These are phyloP conservation scores for Sordaria brevicollis DNA, from an alignment of 495 filamentous ascomycete genomes.

Conservation along the genomic window DNA sequence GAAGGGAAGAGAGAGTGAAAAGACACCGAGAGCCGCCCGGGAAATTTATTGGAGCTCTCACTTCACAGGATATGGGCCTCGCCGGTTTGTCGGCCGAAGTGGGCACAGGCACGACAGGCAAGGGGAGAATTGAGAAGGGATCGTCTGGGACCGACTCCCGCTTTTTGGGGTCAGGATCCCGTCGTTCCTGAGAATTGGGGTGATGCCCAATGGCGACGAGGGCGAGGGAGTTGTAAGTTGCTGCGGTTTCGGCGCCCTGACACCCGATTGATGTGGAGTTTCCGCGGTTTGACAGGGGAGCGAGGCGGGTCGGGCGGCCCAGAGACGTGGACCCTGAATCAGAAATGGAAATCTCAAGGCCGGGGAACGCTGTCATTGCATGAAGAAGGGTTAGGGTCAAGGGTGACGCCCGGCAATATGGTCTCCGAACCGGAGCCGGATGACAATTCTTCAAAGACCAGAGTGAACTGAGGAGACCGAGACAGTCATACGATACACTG, in stretches of 20 bases:
- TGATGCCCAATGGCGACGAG: background rate
- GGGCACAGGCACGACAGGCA: too few relatives aligned
- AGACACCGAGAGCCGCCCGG: background rate
- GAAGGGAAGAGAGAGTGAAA: background rate
- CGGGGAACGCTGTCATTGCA: background rate
- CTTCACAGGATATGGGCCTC: background rate
- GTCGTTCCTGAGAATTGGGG: background rate
- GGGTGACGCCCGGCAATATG: background rate
- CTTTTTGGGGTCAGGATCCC: background rate
- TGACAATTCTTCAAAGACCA: background rate
- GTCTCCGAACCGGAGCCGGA: background rate
- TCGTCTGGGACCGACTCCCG: background rate
- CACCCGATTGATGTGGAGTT: background rate
- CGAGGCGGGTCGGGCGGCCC: background rate
- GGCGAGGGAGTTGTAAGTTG: background rate
- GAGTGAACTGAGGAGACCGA: background rate
- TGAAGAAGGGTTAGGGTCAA: background rate
- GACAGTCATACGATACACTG: background rate
- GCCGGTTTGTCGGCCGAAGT: background rate
- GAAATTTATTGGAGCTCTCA: background rate
- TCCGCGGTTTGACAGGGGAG: background rate
- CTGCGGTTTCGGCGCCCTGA: background rate
- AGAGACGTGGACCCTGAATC: background rate
- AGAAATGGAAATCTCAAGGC: background rate
- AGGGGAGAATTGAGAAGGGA: background rate